phyloP scores from a whole-genome alignment of 2,329 filamentous ascomycete genomes.

The Fusarium brevicatenulatum region DNA sequence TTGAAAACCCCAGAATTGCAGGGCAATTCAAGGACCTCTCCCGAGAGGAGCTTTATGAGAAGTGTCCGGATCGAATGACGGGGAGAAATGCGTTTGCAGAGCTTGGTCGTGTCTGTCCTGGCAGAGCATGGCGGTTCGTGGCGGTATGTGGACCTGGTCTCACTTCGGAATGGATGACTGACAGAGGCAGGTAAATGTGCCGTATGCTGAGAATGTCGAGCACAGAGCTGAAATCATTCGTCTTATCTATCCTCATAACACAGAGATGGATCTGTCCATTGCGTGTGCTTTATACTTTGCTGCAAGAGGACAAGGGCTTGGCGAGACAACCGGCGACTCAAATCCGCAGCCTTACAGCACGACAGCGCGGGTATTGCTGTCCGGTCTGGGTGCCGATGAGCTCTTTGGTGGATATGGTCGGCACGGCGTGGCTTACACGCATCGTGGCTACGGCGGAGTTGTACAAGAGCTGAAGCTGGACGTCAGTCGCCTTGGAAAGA shows the following conservation, averaged over 20 bases:
- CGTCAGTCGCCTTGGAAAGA: slow-evolving; percentile 83
- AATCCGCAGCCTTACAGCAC: slow-evolving; percentile 66
- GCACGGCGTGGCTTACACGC: slow-evolving; percentile 79
- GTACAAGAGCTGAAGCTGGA: slow-evolving; percentile 87
- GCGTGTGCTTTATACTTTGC: slow-evolving; percentile 95
- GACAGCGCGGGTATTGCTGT: slow-evolving; percentile 83
- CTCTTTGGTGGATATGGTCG: slow-evolving; percentile 93
- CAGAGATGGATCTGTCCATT: slow-evolving; percentile 98
- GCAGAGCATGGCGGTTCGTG: slow-evolving; percentile 83
- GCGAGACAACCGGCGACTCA: slow-evolving; percentile 47
- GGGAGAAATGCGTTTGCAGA: slow-evolving; percentile 84
- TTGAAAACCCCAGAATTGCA: slow-evolving; percentile 86
- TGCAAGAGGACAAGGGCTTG: slow-evolving; percentile 73
- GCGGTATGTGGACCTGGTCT: slow-evolving; percentile 57
- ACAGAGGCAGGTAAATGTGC: slow-evolving; percentile 73
- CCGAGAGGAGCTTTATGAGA: slow-evolving; percentile 70
- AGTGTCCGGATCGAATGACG: slow-evolving; percentile 90
- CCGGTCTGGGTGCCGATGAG: slow-evolving; percentile 94
- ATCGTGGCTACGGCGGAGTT: slow-evolving; percentile 75
- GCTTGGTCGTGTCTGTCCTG: slow-evolving; percentile 73
- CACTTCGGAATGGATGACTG: not conserved
- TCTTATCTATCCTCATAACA: slow-evolving; percentile 92
- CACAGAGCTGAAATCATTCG: slow-evolving; percentile 77
- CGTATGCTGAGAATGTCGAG: slow-evolving; percentile 76
- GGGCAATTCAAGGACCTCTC: slow-evolving; percentile 58